Evolutionary conservation across 2,329 filamentous ascomycete species (phyloP), one percentile per base, ranked within the genome.

Genomic region (Karstenula rhodostoma): DNA sequence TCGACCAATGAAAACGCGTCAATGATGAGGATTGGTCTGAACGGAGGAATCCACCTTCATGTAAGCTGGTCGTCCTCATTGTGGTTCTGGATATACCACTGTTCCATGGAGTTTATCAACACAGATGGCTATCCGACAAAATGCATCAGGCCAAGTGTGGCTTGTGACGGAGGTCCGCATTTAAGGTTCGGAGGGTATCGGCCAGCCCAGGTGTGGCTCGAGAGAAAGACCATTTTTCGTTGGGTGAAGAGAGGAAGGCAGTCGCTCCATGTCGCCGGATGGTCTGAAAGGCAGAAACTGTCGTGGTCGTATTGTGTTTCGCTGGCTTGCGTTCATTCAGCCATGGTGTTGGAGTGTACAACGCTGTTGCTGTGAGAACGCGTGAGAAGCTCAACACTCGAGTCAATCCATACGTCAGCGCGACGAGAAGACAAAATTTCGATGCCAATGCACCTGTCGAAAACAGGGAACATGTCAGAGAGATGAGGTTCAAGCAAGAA

Each of bases 401-500:
- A 43, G 17, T 44, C 42, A 22, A 23, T 3, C 19, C 17, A 3
- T 19, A n/a, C 17, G 37, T n/a, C 37, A 40, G 2, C 15, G 37
- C 37, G 7, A 17, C 12, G n/a, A 19, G 7, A 40, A 40, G 13
- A 37, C 35, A 15, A 2, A 9, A 40, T 3, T n/a, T 40, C 15
- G 37, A 23, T 23, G 4, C 42, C 42, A 10, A 44, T 7, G 12
- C 19, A 44, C 19, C 4, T 40, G 10, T 4, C 12, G 9, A 19
- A 19, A 19, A 44, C 42, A 44, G 42, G 42, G 42, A 44, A 44
- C 23, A 33, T 25, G 27, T 9, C 48, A 43, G 10, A n/a, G 43
- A 55, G 43, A 29, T 56, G 58, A 56, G 46, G 58, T 56, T 56
- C 44, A 56, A 56, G 52, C 29, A 52, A 51, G 46, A 48, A 29